Evolutionary conservation across 352 stramenopile genomes (phyloP), one percentile per base, ranked within the genome.

Genomic region (Phytophthora cryptogea): DNA sequence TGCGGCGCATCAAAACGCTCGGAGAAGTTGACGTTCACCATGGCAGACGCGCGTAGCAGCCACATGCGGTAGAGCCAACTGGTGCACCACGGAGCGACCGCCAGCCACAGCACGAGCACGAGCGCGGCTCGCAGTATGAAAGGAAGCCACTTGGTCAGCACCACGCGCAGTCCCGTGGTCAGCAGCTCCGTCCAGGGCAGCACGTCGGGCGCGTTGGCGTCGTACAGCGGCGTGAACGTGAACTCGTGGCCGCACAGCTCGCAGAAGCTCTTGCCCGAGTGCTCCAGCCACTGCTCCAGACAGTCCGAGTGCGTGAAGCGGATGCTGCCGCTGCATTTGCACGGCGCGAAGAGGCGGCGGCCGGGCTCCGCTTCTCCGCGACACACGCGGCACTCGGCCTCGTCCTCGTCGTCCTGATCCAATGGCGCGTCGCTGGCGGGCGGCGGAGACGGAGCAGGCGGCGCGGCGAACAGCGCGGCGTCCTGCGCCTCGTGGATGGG

Each of bases 251-350:
- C 85, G 63, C 95, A 98, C 17, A 98, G 68, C 72, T 98, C 95
- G 64, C 95, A 98, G 70, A 86, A 94, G 48, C 83, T 83, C 60
- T 96, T 97, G 61, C 88, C 80, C 33, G 88, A 97, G 50, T 98
- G 90, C 57, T 88, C 81, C 30, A 98, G 82, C 95, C 95, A 98
- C 23, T 96, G 94, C 60, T 94, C 88, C 43, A 98, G 77, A 49
- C 95, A 98, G 63, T 98, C 93, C 49, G 96, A 93, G 76, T 98
- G 95, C 26, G 88, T 96, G 65, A 96, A 90, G 32, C 92, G 91
- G 61, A 98, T 98, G 40, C 89, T 97, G 30, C 95, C 95, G 28
- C 90, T 97, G 70, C 95, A 98, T 74, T 97, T 97, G 67, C 95
- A 98, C 11, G 86, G 86, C 51, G 80, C 81, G 61, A 94, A 94